phyloP scores from a whole-genome alignment of 1,284 basidiomycete species.

The Cryptococcus jaspeensis region DNA sequence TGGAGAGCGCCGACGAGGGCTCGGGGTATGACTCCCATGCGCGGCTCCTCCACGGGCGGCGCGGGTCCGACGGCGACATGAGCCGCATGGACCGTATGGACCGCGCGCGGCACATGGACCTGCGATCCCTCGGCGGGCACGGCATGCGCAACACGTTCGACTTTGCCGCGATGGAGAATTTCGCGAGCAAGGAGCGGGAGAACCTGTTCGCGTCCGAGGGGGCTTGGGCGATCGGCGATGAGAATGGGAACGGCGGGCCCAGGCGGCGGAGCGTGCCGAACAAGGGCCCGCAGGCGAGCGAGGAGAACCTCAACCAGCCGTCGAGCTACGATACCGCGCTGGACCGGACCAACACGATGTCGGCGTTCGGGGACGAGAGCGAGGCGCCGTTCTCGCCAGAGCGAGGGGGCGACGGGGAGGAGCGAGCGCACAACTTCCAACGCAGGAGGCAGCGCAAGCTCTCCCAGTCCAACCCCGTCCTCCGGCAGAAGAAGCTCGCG shows the following conservation, averaged over 20 bases:
- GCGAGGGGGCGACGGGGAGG: conserved; percentile 19
- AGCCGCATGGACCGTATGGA: conserved; percentile 9
- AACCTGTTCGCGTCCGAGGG: conserved; percentile 19
- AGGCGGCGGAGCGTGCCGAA: conserved; percentile 14
- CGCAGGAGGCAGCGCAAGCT: conserved; percentile 72
- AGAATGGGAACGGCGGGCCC: conserved; percentile 9
- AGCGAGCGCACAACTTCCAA: conserved; percentile 42
- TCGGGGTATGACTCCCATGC: conserved; percentile 29
- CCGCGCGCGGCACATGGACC: conserved; percentile 5
- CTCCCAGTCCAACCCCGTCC: conserved; percentile 68
- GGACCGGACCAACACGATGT: conserved; percentile 25
- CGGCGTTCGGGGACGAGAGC: conserved; percentile 33
- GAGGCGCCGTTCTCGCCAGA: conserved; percentile 28
- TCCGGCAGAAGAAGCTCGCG: conserved; percentile 77
- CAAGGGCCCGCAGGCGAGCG: conserved; percentile 5
- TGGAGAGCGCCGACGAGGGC: conserved; percentile 14
- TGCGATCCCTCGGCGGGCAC: conserved; percentile 21
- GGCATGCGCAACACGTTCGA: conserved; percentile 60
- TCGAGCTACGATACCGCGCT: conserved; percentile 23
- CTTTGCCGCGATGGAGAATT: conserved; percentile 76
- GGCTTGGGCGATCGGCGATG: conserved; percentile 47
- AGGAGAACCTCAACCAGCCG: conserved; percentile 14
- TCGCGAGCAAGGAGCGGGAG: conserved; percentile 68
- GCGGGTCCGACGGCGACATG: conserved; percentile 19
- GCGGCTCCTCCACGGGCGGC: conserved; percentile 13